Evolutionary conservation across 352 stramenopile species (phyloP).

Genomic region (Ophiocytium majus): DNA sequence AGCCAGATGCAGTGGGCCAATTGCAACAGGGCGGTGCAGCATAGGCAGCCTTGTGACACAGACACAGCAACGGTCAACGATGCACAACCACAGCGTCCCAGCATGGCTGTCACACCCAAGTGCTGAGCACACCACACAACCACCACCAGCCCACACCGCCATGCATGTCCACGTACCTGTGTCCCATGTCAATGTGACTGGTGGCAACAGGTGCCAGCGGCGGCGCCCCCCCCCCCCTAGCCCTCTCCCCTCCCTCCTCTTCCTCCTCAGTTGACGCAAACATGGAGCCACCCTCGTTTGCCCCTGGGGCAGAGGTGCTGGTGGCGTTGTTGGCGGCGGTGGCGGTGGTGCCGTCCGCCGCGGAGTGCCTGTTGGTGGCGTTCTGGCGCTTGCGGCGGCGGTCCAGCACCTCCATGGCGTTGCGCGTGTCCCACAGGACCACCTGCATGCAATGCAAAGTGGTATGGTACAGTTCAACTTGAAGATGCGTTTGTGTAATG

Average conservation of each 20-base stretch:
- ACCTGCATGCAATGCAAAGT: too few relatives aligned
- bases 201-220: slow-evolving; percentile 28
- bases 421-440: slow-evolving; percentile 81
- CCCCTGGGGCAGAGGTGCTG: background rate
- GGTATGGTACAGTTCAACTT: too few relatives aligned
- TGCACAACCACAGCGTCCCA: too few relatives aligned
- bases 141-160: too few relatives aligned
- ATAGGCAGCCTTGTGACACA: background rate
- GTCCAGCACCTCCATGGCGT: slow-evolving; percentile 63
- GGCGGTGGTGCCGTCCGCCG: background rate
- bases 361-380: background rate
- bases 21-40: background rate
- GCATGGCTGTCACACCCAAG: too few relatives aligned
- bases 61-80: background rate
- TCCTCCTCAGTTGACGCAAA: slow-evolving; percentile 28
- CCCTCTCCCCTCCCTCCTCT: slow-evolving; percentile 2
- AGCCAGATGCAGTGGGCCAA: background rate
- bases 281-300: too few relatives aligned
- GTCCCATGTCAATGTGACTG: slow-evolving; percentile 55
- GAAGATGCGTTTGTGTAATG: too few relatives aligned
- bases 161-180: too few relatives aligned
- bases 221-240: slow-evolving; percentile 18
- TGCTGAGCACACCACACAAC: too few relatives aligned
- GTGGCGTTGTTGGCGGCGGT: background rate
- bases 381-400: slow-evolving; percentile 29